phyloP scores from a whole-genome alignment of 2,329 filamentous ascomycete genomes.

The Sclerotinia glacialis region DNA sequence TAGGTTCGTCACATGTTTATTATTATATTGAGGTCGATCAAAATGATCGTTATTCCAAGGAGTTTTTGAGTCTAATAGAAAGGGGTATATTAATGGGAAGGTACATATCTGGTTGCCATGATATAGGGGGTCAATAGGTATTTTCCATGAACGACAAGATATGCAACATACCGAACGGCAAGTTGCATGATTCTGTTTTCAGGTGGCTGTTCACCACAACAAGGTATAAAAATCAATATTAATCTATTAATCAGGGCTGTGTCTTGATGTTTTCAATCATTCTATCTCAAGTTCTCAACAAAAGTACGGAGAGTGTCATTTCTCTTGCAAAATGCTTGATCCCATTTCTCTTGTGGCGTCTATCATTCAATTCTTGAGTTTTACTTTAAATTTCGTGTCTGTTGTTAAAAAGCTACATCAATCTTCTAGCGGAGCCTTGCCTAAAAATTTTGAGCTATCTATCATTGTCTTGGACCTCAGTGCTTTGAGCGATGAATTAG shows the following conservation, averaged over 20 bases:
- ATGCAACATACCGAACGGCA: not conserved
- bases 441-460: not conserved
- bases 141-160: too few relatives aligned
- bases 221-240: not conserved
- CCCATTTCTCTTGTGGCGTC: not conserved
- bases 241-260: not conserved
- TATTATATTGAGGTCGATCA: too few relatives aligned
- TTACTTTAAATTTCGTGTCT: not conserved
- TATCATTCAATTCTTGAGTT: constrained; percentile 5
- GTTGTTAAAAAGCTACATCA: not conserved
- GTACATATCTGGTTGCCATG: too few relatives aligned
- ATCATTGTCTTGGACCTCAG: not conserved
- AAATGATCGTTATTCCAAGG: too few relatives aligned
- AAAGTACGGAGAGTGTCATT: too few relatives aligned
- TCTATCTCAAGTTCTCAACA: too few relatives aligned
- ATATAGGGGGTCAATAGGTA: too few relatives aligned
- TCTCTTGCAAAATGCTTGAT: not conserved
- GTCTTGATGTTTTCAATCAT: too few relatives aligned
- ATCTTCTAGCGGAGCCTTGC: not conserved
- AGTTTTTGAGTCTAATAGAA: too few relatives aligned
- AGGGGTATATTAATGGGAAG: too few relatives aligned
- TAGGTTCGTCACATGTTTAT: too few relatives aligned
- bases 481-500: not conserved
- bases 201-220: not conserved
- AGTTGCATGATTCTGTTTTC: not conserved